phyloP scores from a whole-genome alignment of 805 yeast species.

The Sugiyamaella boreocaroliniensis region DNA sequence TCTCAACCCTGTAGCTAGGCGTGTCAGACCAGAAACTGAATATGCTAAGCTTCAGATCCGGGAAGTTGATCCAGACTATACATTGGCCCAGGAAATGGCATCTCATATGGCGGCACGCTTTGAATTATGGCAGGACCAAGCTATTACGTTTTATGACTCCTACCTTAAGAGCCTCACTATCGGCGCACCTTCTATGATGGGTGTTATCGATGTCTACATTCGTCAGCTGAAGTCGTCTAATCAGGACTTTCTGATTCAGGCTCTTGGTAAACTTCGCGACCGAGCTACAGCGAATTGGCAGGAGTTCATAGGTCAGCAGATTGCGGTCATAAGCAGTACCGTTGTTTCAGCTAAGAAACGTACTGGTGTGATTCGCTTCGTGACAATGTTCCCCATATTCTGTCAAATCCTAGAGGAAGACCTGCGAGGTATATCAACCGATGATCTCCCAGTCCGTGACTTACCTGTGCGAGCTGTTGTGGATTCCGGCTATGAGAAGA shows the following conservation, averaged over 20 bases:
- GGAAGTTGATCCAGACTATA: conserved; percentile 41
- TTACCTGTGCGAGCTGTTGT: conserved; percentile 17
- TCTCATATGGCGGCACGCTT: conserved; percentile 44
- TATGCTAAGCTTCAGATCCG: conserved; percentile 28
- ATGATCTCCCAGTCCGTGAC: not conserved
- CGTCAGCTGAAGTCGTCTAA: conserved; percentile 40
- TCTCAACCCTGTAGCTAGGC: conserved; percentile 13
- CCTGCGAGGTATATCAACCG: conserved; percentile 10
- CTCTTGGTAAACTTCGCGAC: conserved; percentile 46
- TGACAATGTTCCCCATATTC: conserved; percentile 44
- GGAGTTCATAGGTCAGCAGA: conserved; percentile 50
- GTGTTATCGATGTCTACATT: conserved; percentile 38
- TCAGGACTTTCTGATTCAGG: conserved; percentile 56
- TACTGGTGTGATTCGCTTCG: conserved; percentile 39
- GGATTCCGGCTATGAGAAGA: conserved; percentile 27
- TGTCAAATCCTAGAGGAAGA: conserved; percentile 36
- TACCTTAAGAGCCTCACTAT: conserved; percentile 35
- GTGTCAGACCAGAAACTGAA: conserved; percentile 21
- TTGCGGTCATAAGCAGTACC: conserved; percentile 38
- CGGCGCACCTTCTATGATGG: conserved; percentile 38
- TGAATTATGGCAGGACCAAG: conserved; percentile 29
- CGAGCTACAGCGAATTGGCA: conserved; percentile 52
- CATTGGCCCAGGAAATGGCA: conserved; percentile 42
- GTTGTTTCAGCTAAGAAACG: conserved; percentile 32
- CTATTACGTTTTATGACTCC: conserved; percentile 30